Evolutionary conservation across 345 rosid genomes (phyloP), one percentile per base, ranked within the genome.

Genomic region (Gossypium turneri): DNA sequence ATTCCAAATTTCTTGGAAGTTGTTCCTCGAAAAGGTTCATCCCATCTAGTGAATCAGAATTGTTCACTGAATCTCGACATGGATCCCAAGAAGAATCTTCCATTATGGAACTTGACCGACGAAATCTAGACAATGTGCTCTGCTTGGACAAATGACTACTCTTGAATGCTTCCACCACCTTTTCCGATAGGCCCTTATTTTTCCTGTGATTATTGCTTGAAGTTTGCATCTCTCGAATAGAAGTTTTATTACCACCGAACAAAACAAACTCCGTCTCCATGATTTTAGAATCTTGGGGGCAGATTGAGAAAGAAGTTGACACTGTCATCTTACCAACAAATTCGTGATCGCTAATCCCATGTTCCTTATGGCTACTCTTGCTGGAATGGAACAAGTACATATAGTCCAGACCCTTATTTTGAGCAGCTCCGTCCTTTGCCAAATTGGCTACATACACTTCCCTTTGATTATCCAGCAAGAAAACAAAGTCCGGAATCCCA

Each of bases 241-340:
- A 78, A 85, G 68, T 75, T 77, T 80, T 92, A 80, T 75, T 81
- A n/a, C 78, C 73, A 45, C 86, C 86, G 78, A 85, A 90, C 51
- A 95, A 83, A 83, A 90, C 88, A 80, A 91, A 93, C 81, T 93
- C 88, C 13, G 92, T 93, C 86, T 88, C 88, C 86, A 86, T 80
- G 22, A 76, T 83, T 82, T 81, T 90, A 13, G 73, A 87, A 75
- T 78, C 81, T 43, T 83, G 29, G 0, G 87, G 78, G 16, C 89
- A 85, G 67, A 85, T 69, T 48, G 81, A 66, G 79, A 88, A 84
- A 51, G 86, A 84, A 61, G 93, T 90, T 19, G 91, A 83, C 45
- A 93, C 94, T 73, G 84, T 84, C 82, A 95, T 76, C 75, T 82
- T 86, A 74, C 96, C 99, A 70, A 95, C 86, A 69, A 91, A 77